Conservation (phyloP, 2,329 filamentous ascomycete genomes). For the Cordyceps cateniannulata region DNA sequence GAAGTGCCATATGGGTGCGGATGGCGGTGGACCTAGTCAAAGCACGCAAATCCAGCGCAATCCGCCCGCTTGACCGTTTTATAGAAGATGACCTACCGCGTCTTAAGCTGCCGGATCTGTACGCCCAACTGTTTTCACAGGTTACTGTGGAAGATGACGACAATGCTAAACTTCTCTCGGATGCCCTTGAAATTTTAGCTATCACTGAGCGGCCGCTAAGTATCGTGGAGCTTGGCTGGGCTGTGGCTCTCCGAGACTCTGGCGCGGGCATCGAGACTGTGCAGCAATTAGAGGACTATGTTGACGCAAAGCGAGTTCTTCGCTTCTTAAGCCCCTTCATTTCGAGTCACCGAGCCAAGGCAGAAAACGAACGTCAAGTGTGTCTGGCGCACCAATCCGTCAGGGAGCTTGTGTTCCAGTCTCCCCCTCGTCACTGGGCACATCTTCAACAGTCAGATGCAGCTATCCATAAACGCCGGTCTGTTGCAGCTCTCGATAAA, state of each 20-base stretch:
- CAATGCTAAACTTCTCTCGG: constrained; percentile 11
- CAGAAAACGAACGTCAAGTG: constrained; percentile 16
- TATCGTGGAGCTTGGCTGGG: constrained; percentile 25
- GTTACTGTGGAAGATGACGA: constrained; percentile 14
- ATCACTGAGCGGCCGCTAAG: constrained; percentile 22
- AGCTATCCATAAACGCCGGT: too few relatives aligned
- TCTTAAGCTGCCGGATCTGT: constrained; percentile 14
- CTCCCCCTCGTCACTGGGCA: neutral
- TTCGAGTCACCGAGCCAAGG: constrained; percentile 12
- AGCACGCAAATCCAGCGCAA: neutral
- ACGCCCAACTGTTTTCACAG: constrained; percentile 14
- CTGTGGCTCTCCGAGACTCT: constrained; percentile 14
- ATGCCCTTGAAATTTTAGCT: constrained; percentile 20
- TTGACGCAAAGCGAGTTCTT: constrained; percentile 23
- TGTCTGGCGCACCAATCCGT: constrained; percentile 17
- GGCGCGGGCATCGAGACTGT: neutral
- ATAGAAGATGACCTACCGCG: neutral
- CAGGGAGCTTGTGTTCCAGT: constrained; percentile 17
- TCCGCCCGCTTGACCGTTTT: neutral
- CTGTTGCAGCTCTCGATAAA: too few relatives aligned
- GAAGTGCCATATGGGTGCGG: constrained; percentile 2
- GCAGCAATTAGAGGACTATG: constrained; percentile 15
- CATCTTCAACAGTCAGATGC: too few relatives aligned
- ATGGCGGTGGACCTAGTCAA: neutral
- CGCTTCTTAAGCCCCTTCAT: constrained; percentile 18